Conservation (phyloP, 2,329 filamentous ascomycete species). For the Ophiostoma sp. region DNA sequence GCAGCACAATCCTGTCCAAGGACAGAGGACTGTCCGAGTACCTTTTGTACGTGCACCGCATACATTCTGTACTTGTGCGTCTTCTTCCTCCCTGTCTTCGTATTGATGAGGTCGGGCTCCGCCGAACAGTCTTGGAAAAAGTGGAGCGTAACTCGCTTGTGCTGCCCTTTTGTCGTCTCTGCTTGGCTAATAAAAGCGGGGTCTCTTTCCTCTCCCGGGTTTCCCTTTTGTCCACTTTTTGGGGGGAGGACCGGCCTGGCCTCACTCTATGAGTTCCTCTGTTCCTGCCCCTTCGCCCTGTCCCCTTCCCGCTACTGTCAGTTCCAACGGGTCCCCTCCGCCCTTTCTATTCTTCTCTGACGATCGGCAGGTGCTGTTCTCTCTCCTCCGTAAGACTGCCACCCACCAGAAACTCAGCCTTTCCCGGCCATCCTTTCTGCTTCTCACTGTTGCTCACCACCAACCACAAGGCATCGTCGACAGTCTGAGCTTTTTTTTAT, state of each 20-base stretch:
- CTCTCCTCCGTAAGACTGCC: background rate
- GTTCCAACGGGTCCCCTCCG: background rate
- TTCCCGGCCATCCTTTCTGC: constrained; percentile 11
- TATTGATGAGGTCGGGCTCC: constrained; percentile 4
- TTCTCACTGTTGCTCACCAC: background rate
- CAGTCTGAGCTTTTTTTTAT: background rate
- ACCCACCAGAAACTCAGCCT: constrained; percentile 9
- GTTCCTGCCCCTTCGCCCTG: constrained; percentile 5
- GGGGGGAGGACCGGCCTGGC: background rate
- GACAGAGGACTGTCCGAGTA: background rate
- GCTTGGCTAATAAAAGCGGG: constrained; percentile 10
- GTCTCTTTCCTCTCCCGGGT: background rate
- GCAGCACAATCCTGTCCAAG: background rate
- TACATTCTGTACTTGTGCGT: background rate
- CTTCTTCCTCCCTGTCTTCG: background rate
- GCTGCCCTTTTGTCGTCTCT: background rate
- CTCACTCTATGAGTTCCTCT: background rate
- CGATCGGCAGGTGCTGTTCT: constrained; percentile 8
- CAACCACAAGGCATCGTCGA: background rate
- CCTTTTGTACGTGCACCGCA: background rate
- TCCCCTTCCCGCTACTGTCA: background rate
- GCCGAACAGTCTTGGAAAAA: background rate
- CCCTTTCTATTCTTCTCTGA: background rate
- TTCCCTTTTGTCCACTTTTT: background rate
- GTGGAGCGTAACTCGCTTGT: background rate